phyloP scores from a whole-genome alignment of 2,329 filamentous ascomycete genomes.

The Tolypocladium pustulatum region DNA sequence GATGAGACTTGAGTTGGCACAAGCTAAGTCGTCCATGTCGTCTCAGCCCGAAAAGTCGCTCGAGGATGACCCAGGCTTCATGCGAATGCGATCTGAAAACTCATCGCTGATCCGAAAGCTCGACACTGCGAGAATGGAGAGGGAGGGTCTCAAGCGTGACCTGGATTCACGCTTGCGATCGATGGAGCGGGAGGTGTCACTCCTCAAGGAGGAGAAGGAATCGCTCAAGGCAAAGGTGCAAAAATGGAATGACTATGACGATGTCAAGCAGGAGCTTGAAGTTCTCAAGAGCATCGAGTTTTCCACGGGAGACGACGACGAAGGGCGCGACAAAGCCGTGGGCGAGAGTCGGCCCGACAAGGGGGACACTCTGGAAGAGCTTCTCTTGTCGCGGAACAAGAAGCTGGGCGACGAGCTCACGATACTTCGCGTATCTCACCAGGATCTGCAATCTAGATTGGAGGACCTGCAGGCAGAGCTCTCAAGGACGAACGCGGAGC shows the following conservation, averaged over 20 bases:
- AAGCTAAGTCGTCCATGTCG: conserved; percentile 62
- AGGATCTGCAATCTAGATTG: conserved; percentile 75
- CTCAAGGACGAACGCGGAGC: conserved; percentile 70
- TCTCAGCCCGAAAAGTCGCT: conserved; percentile 50
- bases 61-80: conserved; percentile 83
- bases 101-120: conserved; percentile 82
- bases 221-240: conserved; percentile 69
- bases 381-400: conserved; percentile 88
- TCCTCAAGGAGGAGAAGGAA: conserved; percentile 73
- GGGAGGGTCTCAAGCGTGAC: conserved; percentile 67
- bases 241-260: conserved; percentile 90
- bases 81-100: conserved; percentile 86
- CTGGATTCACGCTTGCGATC: conserved; percentile 65
- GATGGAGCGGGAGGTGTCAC: conserved; percentile 67
- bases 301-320: conserved; percentile 77
- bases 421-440: conserved; percentile 83
- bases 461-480: conserved; percentile 76
- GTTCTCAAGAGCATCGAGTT: conserved; percentile 98
- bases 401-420: conserved; percentile 92
- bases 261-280: conserved; percentile 90
- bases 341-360: conserved; percentile 25
- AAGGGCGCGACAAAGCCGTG: conserved; percentile 34
- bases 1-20: conserved; percentile 78
- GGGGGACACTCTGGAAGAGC: conserved; percentile 78
- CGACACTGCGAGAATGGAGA: conserved; percentile 73